phyloP scores from a whole-genome alignment of 1,284 basidiomycete species.

The Cutaneotrichosporon mucoides region DNA sequence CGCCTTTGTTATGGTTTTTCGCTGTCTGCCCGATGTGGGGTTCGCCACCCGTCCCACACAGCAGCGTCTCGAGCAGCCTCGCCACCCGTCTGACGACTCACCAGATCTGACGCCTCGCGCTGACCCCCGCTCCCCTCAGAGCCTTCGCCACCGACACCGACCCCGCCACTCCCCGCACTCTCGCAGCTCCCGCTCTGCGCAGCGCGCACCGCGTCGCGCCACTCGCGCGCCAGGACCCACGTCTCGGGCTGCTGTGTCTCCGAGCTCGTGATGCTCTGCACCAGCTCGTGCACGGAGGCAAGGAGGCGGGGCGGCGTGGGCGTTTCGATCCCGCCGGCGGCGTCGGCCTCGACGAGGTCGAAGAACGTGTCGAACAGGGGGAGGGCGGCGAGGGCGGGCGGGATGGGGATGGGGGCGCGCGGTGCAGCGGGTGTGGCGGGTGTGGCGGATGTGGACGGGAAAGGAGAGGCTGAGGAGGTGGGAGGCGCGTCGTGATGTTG shows the following conservation, averaged over 20 bases:
- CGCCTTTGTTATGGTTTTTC: no score
- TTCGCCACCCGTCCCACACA: no score
- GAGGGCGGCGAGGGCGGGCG: not conserved
- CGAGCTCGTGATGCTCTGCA: slow-evolving; percentile 1
- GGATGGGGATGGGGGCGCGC: not conserved
- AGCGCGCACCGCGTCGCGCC: slow-evolving; percentile 1
- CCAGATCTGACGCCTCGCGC: no score
- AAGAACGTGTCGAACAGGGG: slow-evolving; percentile 7
- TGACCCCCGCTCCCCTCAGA: no score
- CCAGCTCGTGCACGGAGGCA: not conserved
- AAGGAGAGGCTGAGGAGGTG: no score
- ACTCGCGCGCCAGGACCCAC: not conserved
- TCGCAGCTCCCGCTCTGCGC: not conserved
- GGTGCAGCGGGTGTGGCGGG: not conserved
- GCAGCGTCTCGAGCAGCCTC: no score
- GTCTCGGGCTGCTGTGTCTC: not conserved
- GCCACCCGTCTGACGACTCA: no score
- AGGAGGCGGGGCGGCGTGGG: not conserved
- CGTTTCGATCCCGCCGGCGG: not conserved
- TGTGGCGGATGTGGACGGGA: no score
- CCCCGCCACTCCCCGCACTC: no score
- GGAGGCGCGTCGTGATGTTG: no score
- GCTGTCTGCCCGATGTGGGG: no score
- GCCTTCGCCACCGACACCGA: no score
- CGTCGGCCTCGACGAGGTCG: slow-evolving; percentile 3